These are phyloP conservation scores for Cucurbitaria berberidis DNA, from an alignment of 2,329 filamentous ascomycete species.

Conservation along the genomic window DNA sequence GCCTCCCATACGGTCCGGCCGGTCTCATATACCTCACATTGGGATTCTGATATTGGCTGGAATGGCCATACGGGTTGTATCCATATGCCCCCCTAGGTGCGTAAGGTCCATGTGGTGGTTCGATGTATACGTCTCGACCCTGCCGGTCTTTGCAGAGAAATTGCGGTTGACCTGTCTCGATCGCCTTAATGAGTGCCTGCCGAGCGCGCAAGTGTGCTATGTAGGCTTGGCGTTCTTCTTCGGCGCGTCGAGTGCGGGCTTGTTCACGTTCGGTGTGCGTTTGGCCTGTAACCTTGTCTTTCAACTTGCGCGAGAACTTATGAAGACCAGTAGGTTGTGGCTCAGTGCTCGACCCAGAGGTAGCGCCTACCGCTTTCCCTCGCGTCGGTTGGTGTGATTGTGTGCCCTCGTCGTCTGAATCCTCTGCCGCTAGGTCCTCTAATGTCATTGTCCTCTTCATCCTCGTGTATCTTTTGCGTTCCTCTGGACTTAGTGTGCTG, in stretches of 20 bases:
- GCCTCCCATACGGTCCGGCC: conserved; percentile 53
- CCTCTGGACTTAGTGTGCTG: conserved; percentile 53
- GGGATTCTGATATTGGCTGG: conserved; percentile 55
- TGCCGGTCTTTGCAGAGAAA: conserved; percentile 60
- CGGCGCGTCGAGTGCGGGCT: conserved; percentile 54
- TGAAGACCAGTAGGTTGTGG: conserved; percentile 46
- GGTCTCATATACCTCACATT: conserved; percentile 60
- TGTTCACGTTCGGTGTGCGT: conserved; percentile 62
- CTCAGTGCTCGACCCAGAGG: conserved; percentile 5
- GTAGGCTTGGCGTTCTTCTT: conserved; percentile 60
- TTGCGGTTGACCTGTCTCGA: conserved; percentile 63
- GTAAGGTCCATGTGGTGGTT: conserved; percentile 55
- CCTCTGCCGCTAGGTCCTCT: conserved; percentile 56
- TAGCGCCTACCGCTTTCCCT: conserved; percentile 1
- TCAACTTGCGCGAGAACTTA: conserved; percentile 62
- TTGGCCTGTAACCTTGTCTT: conserved; percentile 64
- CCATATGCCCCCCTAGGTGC: conserved; percentile 45
- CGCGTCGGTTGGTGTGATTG: conserved; percentile 10
- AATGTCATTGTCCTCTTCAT: conserved; percentile 46
- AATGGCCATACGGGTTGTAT: conserved; percentile 53
- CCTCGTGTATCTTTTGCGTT: conserved; percentile 56
- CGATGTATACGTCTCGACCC: conserved; percentile 64
- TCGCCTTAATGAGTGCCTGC: conserved; percentile 58
- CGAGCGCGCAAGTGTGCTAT: conserved; percentile 59
- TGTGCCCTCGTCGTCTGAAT: conserved; percentile 39